A percentile compares a stretch with the other conserved stretches of the same genome.
These are phyloP conservation scores for Onygenales sp. DNA, from an alignment of 2,329 filamentous ascomycete species.

Conservation along the genomic window DNA sequence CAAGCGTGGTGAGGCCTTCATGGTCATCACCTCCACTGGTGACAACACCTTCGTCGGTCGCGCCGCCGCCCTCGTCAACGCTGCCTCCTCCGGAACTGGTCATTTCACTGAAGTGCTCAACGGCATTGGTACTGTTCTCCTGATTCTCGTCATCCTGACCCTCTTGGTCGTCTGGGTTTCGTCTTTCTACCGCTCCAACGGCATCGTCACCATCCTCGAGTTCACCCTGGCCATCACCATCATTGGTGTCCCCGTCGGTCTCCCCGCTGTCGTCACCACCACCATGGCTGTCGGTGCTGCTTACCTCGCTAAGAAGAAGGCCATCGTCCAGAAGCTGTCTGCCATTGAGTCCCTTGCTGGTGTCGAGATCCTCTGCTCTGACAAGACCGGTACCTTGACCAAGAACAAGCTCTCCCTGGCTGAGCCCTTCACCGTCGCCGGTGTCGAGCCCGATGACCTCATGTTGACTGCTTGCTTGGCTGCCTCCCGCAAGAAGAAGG, in stretches of 20 bases:
- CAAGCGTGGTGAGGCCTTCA: constrained; percentile 80
- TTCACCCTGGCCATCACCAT: constrained; percentile 86
- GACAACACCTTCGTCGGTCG: constrained; percentile 87
- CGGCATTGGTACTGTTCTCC: constrained; percentile 70
- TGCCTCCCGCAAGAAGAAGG: constrained; percentile 89
- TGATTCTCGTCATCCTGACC: constrained; percentile 72
- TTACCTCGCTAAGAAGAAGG: constrained; percentile 85
- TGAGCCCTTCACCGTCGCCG: constrained; percentile 73
- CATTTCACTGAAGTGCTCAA: constrained; percentile 90
- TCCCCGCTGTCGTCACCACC: constrained; percentile 85
- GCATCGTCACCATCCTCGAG: constrained; percentile 66
- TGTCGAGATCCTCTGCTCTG: constrained; percentile 88
- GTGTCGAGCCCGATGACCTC: constrained; percentile 76
- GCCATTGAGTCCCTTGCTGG: constrained; percentile 87
- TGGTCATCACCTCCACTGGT: constrained; percentile 74
- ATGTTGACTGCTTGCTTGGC: constrained; percentile 88
- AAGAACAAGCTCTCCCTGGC: constrained; percentile 88
- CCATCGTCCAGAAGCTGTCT: constrained; percentile 85
- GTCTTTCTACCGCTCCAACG: constrained; percentile 79
- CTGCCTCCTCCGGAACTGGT: constrained; percentile 62
- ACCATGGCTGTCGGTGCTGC: constrained; percentile 92
- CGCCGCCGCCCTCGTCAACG: constrained; percentile 74
- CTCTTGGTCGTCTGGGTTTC: constrained; percentile 77
- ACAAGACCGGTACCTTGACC: constrained; percentile 88
- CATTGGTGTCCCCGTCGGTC: constrained; percentile 85